A percentile compares a stretch with the other conserved stretches of the same genome.
phyloP scores from a whole-genome alignment of 2,329 filamentous ascomycete genomes.

The Diaporthe sp. region DNA sequence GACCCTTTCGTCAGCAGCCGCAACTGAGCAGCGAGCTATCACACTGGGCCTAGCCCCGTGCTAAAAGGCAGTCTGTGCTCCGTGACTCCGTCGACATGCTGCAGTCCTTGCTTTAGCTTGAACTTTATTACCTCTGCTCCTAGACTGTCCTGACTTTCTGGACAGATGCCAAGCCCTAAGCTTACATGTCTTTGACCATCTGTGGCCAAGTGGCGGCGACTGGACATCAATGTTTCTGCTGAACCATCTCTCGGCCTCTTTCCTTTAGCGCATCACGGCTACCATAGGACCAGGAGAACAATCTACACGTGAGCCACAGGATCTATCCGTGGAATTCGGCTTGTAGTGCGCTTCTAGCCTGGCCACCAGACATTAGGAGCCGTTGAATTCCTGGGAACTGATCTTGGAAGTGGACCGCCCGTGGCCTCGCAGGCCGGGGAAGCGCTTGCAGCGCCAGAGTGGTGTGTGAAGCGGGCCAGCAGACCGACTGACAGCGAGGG shows the following conservation, averaged over 20 bases:
- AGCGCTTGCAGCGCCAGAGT: slow-evolving; percentile 23
- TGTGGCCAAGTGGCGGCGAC: slow-evolving; percentile 31
- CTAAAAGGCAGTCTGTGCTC: slow-evolving; percentile 28
- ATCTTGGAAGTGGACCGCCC: slow-evolving; percentile 2
- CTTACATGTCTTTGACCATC: slow-evolving; percentile 16
- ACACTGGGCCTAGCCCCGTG: slow-evolving; percentile 6
- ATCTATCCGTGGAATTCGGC: slow-evolving; percentile 28
- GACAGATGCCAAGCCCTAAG: slow-evolving; percentile 17
- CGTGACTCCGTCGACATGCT: slow-evolving; percentile 34
- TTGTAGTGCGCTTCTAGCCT: slow-evolving; percentile 23
- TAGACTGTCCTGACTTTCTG: background rate
- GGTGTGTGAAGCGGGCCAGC: background rate
- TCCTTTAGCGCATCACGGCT: slow-evolving; percentile 27
- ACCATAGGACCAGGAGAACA: slow-evolving; percentile 14
- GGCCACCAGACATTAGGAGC: slow-evolving; percentile 32
- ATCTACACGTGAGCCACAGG: slow-evolving; percentile 14
- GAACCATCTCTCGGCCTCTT: slow-evolving; percentile 17
- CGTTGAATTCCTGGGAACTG: slow-evolving; percentile 24
- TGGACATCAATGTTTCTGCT: slow-evolving; percentile 8
- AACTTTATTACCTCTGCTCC: slow-evolving; percentile 35
- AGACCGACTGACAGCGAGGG: slow-evolving; percentile 11
- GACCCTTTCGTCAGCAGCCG: slow-evolving; percentile 11
- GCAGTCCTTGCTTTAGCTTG: slow-evolving; percentile 31
- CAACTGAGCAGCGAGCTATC: slow-evolving; percentile 21
- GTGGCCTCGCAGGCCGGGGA: slow-evolving; percentile 16